A percentile compares a stretch with the other conserved stretches of the same genome.
These are phyloP conservation scores for Quercus glauca DNA, from an alignment of 306 rosid genomes.

Conservation along the genomic window DNA sequence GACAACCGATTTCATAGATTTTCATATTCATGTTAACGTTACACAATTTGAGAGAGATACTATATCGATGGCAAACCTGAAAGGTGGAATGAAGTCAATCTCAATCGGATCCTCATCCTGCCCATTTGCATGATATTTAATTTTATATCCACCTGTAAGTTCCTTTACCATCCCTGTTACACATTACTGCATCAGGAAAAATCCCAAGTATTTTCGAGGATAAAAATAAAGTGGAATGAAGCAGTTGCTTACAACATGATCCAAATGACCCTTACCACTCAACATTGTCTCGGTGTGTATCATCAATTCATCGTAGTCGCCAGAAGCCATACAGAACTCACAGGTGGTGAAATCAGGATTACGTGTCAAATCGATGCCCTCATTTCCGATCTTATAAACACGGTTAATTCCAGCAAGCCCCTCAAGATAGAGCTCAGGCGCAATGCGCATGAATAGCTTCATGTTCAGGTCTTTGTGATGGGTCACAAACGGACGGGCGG, in stretches of 20 bases:
- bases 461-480: too few relatives aligned
- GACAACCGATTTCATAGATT: conserved; percentile 3
- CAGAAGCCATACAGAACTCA: conserved; percentile 91
- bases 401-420: too few relatives aligned
- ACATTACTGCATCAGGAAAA: conserved; percentile 20
- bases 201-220: conserved; percentile 7
- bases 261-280: conserved; percentile 56
- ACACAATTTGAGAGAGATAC: not conserved
- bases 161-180: conserved; percentile 76
- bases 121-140: conserved; percentile 73
- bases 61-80: conserved; percentile 44
- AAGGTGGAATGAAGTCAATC: conserved; percentile 71
- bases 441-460: too few relatives aligned
- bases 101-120: conserved; percentile 71
- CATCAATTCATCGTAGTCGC: conserved; percentile 85
- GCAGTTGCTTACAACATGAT: not conserved
- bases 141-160: conserved; percentile 84
- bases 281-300: conserved; percentile 75
- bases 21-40: not conserved
- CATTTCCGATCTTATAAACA: too few relatives aligned
- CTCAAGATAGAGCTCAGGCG: too few relatives aligned
- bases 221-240: not conserved
- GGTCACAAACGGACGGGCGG: too few relatives aligned
- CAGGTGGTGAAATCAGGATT: conserved; percentile 96
- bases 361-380: conserved; percentile 96